phyloP scores from a whole-genome alignment of 2,329 filamentous ascomycete genomes.

The Cordyceps cateniannulata region DNA sequence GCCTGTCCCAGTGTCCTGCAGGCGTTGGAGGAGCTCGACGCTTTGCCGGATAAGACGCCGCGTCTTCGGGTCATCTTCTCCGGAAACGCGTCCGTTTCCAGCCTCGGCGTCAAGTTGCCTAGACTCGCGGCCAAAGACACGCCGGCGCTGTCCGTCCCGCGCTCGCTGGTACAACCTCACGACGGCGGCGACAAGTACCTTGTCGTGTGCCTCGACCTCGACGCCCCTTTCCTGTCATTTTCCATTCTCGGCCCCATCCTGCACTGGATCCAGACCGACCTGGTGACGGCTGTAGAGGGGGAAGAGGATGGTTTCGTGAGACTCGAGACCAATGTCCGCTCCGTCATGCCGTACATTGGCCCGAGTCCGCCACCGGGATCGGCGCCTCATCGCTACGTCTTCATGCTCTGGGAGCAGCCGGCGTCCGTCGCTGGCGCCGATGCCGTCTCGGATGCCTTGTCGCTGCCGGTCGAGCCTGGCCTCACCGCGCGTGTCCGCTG shows the following conservation, averaged over 20 bases:
- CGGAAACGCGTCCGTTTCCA: neutral
- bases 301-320: conserved; percentile 5
- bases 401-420: conserved; percentile 43
- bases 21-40: neutral
- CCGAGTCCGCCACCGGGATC: conserved; percentile 40
- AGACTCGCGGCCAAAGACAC: neutral
- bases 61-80: conserved; percentile 1
- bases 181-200: conserved; percentile 3
- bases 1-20: neutral
- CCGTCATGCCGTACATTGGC: conserved; percentile 34
- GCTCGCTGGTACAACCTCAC: neutral
- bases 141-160: neutral
- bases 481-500: conserved; percentile 5
- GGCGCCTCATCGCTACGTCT: conserved; percentile 42
- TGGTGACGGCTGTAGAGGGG: neutral
- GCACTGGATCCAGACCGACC: conserved; percentile 38
- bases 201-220: conserved; percentile 33
- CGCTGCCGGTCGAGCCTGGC: neutral
- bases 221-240: conserved; percentile 38
- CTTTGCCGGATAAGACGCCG: neutral
- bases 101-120: neutral
- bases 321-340: conserved; percentile 16
- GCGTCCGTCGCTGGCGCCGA: neutral
- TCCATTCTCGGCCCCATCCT: conserved; percentile 36
- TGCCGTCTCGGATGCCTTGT: neutral